Conservation (phyloP, 768 basidiomycete genomes). For the Galerina sulciceps region DNA sequence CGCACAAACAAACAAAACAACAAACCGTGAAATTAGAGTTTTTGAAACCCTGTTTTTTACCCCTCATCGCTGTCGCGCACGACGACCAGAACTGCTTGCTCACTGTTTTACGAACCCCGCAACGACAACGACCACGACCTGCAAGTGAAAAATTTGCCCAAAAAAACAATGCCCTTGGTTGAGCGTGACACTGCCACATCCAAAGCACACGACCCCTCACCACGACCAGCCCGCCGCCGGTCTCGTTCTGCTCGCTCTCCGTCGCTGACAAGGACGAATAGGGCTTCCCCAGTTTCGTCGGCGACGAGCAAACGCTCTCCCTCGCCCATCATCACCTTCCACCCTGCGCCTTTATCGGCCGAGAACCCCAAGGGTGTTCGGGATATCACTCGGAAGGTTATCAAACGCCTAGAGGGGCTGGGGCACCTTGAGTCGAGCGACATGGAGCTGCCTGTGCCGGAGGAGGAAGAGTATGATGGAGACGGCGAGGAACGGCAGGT, state of each 20-base stretch:
- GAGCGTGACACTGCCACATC: slow-evolving; percentile 14
- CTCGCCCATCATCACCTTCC: slow-evolving; percentile 51
- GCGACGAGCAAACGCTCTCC: slow-evolving; percentile 43
- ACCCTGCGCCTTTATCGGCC: slow-evolving; percentile 36
- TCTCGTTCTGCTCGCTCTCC: slow-evolving; percentile 25
- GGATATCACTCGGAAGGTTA: slow-evolving; percentile 53
- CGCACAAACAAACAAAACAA: no score
- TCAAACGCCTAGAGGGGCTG: slow-evolving; percentile 50
- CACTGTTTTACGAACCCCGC: neutral
- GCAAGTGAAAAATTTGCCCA: neutral
- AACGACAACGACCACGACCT: neutral
- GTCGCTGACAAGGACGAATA: slow-evolving; percentile 19
- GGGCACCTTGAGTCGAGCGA: slow-evolving; percentile 41
- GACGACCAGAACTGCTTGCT: neutral
- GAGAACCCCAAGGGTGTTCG: slow-evolving; percentile 44
- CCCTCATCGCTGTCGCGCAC: neutral
- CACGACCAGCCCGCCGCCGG: slow-evolving; percentile 17
- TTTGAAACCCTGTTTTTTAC: no score
- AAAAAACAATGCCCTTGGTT: slow-evolving; percentile 5
- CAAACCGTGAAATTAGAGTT: no score
- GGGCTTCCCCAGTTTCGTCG: slow-evolving; percentile 4
- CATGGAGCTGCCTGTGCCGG: slow-evolving; percentile 29
- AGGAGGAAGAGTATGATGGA: slow-evolving; percentile 35
- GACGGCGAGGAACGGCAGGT: slow-evolving; percentile 30
- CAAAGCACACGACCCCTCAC: slow-evolving; percentile 22